A percentile compares a stretch with the other conserved stretches of the same genome.
Conservation (phyloP, 1,139 yeast genomes). For the Geotrichum siamense region DNA sequence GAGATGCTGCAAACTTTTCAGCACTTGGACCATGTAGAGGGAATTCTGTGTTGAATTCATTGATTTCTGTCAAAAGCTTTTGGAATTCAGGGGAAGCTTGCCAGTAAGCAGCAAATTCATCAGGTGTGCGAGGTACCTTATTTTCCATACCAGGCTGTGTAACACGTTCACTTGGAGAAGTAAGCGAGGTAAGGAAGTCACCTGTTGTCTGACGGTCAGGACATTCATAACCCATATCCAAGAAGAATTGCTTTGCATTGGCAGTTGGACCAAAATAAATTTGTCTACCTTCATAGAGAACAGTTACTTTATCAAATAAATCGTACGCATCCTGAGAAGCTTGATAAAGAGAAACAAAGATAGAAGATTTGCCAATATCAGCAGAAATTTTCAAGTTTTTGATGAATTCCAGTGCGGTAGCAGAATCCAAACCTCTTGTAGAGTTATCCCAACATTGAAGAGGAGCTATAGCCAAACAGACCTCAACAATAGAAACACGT, state of each 20-base stretch:
- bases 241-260: conserved; percentile 53
- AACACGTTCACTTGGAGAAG: conserved; percentile 64
- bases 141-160: conserved; percentile 50
- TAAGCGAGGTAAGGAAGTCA: conserved; percentile 71
- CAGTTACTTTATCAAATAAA: conserved; percentile 63
- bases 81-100: conserved; percentile 47
- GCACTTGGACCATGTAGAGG: conserved; percentile 26
- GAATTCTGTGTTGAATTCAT: conserved; percentile 30
- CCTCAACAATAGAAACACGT: conserved; percentile 73
- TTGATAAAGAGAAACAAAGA: conserved; percentile 75
- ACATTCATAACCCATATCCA: conserved; percentile 63
- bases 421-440: conserved; percentile 68
- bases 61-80: conserved; percentile 38
- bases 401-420: conserved; percentile 69
- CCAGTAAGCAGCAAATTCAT: conserved; percentile 65
- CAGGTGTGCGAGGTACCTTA: conserved; percentile 60
- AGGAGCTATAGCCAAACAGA: conserved; percentile 52
- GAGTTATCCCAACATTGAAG: conserved; percentile 72
- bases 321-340: conserved; percentile 75
- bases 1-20: conserved; percentile 43
- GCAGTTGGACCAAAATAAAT: conserved; percentile 61
- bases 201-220: conserved; percentile 76
- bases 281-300: conserved; percentile 71
- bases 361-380: conserved; percentile 49
- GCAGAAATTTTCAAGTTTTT: conserved; percentile 62